phyloP scores from a whole-genome alignment of 805 yeast species.

The Brettanomyces sp. region DNA sequence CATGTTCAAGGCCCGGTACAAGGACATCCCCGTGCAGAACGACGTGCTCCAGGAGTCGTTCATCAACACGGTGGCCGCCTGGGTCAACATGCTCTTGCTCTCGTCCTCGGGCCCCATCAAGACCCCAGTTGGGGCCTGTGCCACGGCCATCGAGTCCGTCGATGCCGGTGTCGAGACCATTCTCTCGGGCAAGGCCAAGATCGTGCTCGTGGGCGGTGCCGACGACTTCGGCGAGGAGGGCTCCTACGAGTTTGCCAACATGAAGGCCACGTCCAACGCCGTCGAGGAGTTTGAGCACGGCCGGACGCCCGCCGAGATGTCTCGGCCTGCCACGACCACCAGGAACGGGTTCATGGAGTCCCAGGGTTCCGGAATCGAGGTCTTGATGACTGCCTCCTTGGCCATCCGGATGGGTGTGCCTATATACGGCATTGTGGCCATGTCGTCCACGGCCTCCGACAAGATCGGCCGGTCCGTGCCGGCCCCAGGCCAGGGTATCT shows the following conservation, averaged over 20 bases:
- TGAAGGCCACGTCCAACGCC: conserved; percentile 96
- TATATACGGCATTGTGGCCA: conserved; percentile 87
- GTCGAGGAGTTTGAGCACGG: conserved; percentile 85
- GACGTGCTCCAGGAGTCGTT: conserved; percentile 97
- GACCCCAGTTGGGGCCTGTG: conserved; percentile 99
- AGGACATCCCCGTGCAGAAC: conserved; percentile 91
- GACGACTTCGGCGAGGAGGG: conserved; percentile 99
- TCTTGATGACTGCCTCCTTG: conserved; percentile 88
- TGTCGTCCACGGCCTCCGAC: conserved; percentile 95
- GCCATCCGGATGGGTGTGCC: conserved; percentile 99
- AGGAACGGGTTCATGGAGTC: conserved; percentile 99
- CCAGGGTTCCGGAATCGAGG: conserved; percentile 98
- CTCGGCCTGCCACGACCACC: conserved; percentile 94
- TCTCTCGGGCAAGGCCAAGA: conserved; percentile 87
- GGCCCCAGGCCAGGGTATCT: conserved; percentile 99
- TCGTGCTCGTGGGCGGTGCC: conserved; percentile 96
- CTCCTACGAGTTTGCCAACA: conserved; percentile 93
- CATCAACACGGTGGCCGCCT: conserved; percentile 98
- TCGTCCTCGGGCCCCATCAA: conserved; percentile 98
- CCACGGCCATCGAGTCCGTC: conserved; percentile 96
- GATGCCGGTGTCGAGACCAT: conserved; percentile 95
- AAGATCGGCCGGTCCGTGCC: conserved; percentile 99
- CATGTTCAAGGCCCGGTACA: conserved; percentile 92
- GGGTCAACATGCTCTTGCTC: conserved; percentile 97
- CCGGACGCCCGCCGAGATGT: conserved; percentile 97